Evolutionary conservation across 768 basidiomycete species (phyloP).

Genomic region (Naganishia vaughanmartiniae): DNA sequence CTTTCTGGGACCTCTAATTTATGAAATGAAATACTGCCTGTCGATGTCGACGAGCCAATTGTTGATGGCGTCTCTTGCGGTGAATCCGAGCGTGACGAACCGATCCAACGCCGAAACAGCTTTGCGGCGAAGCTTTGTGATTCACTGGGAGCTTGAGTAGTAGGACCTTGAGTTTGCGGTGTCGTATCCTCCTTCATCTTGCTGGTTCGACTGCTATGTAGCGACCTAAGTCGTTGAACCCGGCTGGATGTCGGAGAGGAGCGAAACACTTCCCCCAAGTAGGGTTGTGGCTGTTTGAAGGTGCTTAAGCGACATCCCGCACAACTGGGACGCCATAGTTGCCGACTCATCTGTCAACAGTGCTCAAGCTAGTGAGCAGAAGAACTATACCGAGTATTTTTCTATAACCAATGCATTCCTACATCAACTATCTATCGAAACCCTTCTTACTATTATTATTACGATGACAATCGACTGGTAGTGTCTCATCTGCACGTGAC

Average conservation of each 20-base stretch:
- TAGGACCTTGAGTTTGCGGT: neutral
- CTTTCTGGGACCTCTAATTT: neutral
- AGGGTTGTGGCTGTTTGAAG: neutral
- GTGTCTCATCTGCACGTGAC: conserved; percentile 23
- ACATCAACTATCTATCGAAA: neutral
- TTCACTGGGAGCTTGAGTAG: neutral
- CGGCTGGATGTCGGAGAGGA: neutral
- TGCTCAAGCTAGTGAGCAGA: neutral
- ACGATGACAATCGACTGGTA: neutral
- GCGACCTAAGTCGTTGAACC: neutral
- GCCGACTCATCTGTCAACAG: conserved; percentile 3
- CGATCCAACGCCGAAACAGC: conserved; percentile 7
- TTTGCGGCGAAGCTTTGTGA: conserved; percentile 4
- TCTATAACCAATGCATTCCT: neutral
- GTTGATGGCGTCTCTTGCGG: neutral
- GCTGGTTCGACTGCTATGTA: neutral
- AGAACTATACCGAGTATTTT: neutral
- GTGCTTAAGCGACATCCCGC: neutral
- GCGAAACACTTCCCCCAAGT: neutral
- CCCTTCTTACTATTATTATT: neutral
- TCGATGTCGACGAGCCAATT: neutral
- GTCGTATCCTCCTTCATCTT: neutral
- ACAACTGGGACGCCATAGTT: conserved; percentile 13
- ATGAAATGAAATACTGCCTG: neutral
- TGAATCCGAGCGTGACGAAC: neutral